Evolutionary conservation across 192 early-diverging fungal species (phyloP).

Genomic region (Coemansia sp.): DNA sequence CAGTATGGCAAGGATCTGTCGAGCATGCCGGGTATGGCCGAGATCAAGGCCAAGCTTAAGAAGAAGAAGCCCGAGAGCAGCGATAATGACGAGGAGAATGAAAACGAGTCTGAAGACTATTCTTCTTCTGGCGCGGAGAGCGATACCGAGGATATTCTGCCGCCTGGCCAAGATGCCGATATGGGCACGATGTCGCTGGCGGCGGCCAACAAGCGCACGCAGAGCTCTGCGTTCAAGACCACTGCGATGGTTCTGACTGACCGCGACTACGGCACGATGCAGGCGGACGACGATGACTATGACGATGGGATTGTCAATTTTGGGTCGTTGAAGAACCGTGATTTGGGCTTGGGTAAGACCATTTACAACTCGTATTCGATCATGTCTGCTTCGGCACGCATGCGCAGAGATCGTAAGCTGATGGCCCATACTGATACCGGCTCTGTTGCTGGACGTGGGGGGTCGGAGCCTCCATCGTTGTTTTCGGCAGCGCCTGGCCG

Average conservation of each 20-base stretch:
- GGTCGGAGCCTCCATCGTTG: constrained; percentile 6
- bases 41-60: constrained; percentile 24
- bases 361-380: constrained; percentile 17
- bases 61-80: constrained; percentile 1
- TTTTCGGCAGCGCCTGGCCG: not conserved
- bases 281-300: not conserved
- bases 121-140: constrained; percentile 3
- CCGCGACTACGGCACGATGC: constrained; percentile 17
- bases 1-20: constrained; percentile 35
- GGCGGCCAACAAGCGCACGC: constrained; percentile 31
- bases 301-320: not conserved
- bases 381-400: constrained; percentile 8
- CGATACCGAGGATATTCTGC: constrained; percentile 4
- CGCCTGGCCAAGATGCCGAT: not conserved
- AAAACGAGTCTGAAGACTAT: constrained; percentile 2
- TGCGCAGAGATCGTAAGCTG: constrained; percentile 13
- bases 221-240: constrained; percentile 38
- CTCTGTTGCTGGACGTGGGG: not conserved
- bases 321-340: not conserved
- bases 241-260: constrained; percentile 27
- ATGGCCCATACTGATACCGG: too few relatives aligned
- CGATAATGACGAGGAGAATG: constrained; percentile 7
- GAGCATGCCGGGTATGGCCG: constrained; percentile 24
- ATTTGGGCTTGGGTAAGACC: constrained; percentile 1
- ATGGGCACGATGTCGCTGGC: constrained; percentile 30